A percentile compares a stretch with the other conserved stretches of the same genome.
phyloP scores from a whole-genome alignment of 2,329 filamentous ascomycete species.

The Fusarium miscanthi region DNA sequence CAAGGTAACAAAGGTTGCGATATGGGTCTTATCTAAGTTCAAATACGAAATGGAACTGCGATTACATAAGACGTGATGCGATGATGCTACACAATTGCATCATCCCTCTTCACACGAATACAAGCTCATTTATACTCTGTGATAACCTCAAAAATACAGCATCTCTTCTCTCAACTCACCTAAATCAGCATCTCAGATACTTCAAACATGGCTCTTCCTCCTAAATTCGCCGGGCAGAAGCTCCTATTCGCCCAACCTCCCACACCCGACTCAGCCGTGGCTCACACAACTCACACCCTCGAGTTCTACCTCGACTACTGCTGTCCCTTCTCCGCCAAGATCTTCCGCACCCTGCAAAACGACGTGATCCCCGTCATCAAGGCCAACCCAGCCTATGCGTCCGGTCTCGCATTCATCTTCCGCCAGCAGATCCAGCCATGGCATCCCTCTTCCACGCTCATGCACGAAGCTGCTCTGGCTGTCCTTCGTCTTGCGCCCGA shows the following conservation, averaged over 20 bases:
- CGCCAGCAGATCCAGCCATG: constrained; percentile 94
- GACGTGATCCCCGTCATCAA: constrained; percentile 73
- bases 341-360: constrained; percentile 81
- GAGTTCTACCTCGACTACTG: constrained; percentile 88
- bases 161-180: neutral
- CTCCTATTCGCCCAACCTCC: constrained; percentile 61
- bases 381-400: constrained; percentile 65
- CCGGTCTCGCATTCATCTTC: constrained; percentile 80
- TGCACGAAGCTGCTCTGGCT: constrained; percentile 86
- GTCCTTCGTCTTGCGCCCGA: constrained; percentile 76
- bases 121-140: neutral
- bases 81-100: constrained; percentile 21
- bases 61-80: constrained; percentile 33
- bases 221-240: constrained; percentile 80
- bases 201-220: constrained; percentile 75
- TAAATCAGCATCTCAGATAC: neutral
- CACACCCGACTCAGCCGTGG: constrained; percentile 49
- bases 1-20: neutral
- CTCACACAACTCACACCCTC: constrained; percentile 66
- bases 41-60: neutral
- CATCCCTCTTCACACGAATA: constrained; percentile 23
- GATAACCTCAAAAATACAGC: neutral
- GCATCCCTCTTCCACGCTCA: constrained; percentile 87
- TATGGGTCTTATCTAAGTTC: neutral
- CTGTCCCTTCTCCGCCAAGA: constrained; percentile 76